Base-by-base conservation (phyloP, 2,329 filamentous ascomycete species). In the Aureobasidium sp. region DNA sequence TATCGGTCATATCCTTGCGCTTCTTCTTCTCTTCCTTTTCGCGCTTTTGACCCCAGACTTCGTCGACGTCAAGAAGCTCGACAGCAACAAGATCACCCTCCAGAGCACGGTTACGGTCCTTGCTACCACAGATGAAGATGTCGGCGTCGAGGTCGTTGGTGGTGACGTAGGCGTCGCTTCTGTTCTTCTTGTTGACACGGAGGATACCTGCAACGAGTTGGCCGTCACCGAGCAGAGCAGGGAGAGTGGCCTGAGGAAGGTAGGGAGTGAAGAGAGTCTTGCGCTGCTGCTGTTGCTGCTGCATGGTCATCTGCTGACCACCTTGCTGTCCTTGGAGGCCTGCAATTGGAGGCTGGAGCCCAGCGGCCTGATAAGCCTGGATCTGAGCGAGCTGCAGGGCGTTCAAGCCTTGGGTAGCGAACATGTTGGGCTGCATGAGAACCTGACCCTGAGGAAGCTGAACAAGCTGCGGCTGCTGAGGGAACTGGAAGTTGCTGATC, bases 1-100 rank as follows among this genome's bases (percentile, higher is more conserved):
- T 92, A 72, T 97, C 94, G 35, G 91, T 95, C 62, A 96, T 95
- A 70, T 99, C 94, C 81, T 99, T 99, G 74, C 94, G 89, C 80
- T 97, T 99, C 84, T 99, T 99, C 83, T 99, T 99, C 74, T 99
- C 94, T 77, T 99, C 94, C 74, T 99, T 99, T 75, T 99, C 94
- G 60, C 91, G 90, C 81, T 99, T 99, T 79, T 99, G 94, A 25
- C 88, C 85, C 94, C 94, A 99, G 2, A 99, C 94, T 71, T 99
- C 94, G 72, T 97, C 94, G 8, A 99, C 94, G 70, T 99, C 93
- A 55, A 99, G 85, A 49, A 99, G 85, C 76, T 99, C 94, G 58
- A 99, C 85, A 33, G 94, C 94, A 61, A 99, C 94, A 60, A 96
- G 82, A 73, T 99, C 94, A 62, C 94, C 94, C 74, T 99, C 94